Base-by-base conservation (phyloP, 1,284 basidiomycete species). In the Meripilus lineatus region DNA sequence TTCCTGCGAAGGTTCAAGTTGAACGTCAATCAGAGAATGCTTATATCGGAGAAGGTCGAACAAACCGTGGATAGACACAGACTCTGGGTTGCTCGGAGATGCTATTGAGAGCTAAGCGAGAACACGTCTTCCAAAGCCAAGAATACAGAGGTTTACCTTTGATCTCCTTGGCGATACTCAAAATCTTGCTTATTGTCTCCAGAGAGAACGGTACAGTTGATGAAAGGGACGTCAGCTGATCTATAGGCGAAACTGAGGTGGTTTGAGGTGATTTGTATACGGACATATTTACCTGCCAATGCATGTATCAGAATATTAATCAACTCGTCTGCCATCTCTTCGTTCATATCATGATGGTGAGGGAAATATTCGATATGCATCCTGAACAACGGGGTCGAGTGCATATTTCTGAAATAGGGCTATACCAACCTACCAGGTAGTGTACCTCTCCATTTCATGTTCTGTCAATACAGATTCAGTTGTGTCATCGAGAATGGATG, bases 331-430 rank as follows among this genome's bases (percentile, higher is more conserved):
- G 74, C 63, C 24, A 69, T 44, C 0, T 65, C 59, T 10, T 54
- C 46, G 0, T 66, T 62, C 15, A 76, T 48, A 0, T 56, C 22
- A 6, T 69, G 64, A 7, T 66, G 45, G 20, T 61, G 61, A 0
- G 81, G 81, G 50, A 70, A 83, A 17, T 72, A 52, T 44, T 72
- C 64, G 47, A 73, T 69, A 51, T 81, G 79, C 5, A 51, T 62
- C 79, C 79, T 58, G 42, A 32, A 41, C 43, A 33, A 11, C 14
- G 11, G n/a, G 13, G n/a, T 10, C 10, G 13, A 30, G 30, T 22
- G 26, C 15, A 30, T 20, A 30, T 8, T 40, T 6, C n/a, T 25
- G 10, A 5, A 11, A 40, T 17, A 32, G n/a, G n/a, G 11, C 21
- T 13, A 11, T n/a, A 40, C 18, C 10, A 10, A 20, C 41, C 21